Percentiles rank a stretch among this genome's conserved stretches.
phyloP scores from a whole-genome alignment of 2,329 filamentous ascomycete species.

The Colletotrichum echinochloae region DNA sequence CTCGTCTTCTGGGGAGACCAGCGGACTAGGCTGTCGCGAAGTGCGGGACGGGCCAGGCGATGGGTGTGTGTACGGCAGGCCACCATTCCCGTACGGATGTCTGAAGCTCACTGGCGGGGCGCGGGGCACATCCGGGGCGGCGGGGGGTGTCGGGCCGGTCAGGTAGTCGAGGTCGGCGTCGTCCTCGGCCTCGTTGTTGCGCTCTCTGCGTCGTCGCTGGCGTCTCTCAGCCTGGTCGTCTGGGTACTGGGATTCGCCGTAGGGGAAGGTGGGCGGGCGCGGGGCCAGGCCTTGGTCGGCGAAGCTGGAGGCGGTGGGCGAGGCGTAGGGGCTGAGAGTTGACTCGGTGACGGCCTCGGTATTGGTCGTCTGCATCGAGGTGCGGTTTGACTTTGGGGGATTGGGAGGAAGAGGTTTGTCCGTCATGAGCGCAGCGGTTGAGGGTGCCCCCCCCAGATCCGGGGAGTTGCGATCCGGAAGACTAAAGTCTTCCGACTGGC shows the following conservation, averaged over 20 bases:
- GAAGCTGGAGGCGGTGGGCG: constrained; percentile 65
- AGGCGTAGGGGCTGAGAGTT: constrained; percentile 68
- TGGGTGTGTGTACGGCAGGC: constrained; percentile 44
- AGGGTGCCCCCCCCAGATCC: constrained; percentile 34
- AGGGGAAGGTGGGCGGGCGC: constrained; percentile 68
- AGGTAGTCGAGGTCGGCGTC: constrained; percentile 51
- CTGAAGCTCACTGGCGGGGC: constrained; percentile 69
- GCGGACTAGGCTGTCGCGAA: constrained; percentile 43
- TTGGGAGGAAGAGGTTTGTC: constrained; percentile 20
- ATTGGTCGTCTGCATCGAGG: constrained; percentile 66
- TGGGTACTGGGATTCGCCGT: constrained; percentile 56
- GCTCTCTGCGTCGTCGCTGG: constrained; percentile 54
- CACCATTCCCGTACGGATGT: constrained; percentile 58
- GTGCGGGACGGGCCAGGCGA: constrained; percentile 48
- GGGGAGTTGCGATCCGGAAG: constrained; percentile 42
- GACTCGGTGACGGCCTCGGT: constrained; percentile 69
- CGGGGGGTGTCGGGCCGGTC: constrained; percentile 55
- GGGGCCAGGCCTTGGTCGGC: constrained; percentile 66
- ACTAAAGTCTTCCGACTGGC: constrained; percentile 40
- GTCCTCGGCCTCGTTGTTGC: constrained; percentile 48
- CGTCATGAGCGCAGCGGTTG: constrained; percentile 39
- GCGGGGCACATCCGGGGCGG: constrained; percentile 71
- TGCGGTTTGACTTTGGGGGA: constrained; percentile 55
- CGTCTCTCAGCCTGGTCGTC: constrained; percentile 58
- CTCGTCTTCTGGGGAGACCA: constrained; percentile 43